phyloP scores from a whole-genome alignment of 139 green algal genomes.

The Micractinium sp. region DNA sequence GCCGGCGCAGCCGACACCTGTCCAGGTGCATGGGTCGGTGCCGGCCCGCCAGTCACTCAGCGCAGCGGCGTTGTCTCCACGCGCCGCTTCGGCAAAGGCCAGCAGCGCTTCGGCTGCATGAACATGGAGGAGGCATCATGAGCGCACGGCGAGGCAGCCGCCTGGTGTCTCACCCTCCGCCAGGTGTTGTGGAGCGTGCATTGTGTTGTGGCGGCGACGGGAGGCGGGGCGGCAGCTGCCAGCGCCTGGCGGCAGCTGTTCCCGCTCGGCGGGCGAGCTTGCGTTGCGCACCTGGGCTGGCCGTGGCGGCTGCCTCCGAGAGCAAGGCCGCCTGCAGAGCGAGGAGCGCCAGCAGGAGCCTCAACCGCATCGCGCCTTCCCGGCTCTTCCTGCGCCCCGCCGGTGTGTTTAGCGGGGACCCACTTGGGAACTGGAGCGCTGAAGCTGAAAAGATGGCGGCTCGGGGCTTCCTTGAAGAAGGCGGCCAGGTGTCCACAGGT shows the following conservation, averaged over 20 bases:
- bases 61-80: neutral
- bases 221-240: neutral
- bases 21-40: conserved; percentile 35
- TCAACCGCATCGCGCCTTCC: neutral
- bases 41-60: neutral
- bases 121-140: no score
- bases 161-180: no score
- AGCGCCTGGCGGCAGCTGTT: neutral
- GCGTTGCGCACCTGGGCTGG: neutral
- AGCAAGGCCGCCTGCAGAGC: neutral
- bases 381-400: neutral
- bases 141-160: no score
- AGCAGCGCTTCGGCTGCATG: neutral
- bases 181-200: no score
- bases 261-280: neutral
- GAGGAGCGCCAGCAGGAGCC: neutral
- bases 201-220: no score
- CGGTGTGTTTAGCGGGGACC: neutral
- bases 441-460: no score
- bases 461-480: no score
- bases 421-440: neutral
- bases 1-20: conserved; percentile 9
- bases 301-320: neutral
- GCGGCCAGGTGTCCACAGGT: no score
- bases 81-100: neutral